phyloP scores from a whole-genome alignment of 805 yeast genomes.

The Vanderwaltozyma polyspora region DNA sequence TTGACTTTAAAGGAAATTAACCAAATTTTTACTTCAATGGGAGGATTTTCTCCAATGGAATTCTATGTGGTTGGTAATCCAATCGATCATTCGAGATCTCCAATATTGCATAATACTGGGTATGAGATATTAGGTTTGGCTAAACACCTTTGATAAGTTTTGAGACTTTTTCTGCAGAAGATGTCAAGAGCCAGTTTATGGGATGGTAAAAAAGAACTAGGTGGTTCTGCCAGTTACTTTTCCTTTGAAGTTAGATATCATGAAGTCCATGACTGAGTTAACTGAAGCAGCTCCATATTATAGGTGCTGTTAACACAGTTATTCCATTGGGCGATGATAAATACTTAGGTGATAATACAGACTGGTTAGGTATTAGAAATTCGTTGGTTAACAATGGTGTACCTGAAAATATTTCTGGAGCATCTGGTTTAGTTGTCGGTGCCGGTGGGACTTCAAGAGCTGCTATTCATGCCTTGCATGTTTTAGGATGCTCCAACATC shows the following conservation, averaged over 20 bases:
- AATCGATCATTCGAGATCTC: slow-evolving; percentile 79
- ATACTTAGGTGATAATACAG: slow-evolving; percentile 82
- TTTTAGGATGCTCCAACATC: slow-evolving; percentile 66
- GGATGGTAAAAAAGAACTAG: slow-evolving; percentile 41
- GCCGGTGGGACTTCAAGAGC: slow-evolving; percentile 98
- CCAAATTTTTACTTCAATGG: slow-evolving; percentile 43
- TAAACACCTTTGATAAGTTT: slow-evolving; percentile 50
- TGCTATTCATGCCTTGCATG: slow-evolving; percentile 74
- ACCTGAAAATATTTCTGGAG: slow-evolving; percentile 29
- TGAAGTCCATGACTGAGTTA: slow-evolving; percentile 51
- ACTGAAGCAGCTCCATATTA: slow-evolving; percentile 66
- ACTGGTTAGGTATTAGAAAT: slow-evolving; percentile 79
- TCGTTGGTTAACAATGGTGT: slow-evolving; percentile 58
- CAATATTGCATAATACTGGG: slow-evolving; percentile 72
- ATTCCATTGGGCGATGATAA: slow-evolving; percentile 39
- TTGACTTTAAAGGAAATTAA: slow-evolving; percentile 58
- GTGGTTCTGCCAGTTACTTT: slow-evolving; percentile 95
- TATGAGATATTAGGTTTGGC: slow-evolving; percentile 71
- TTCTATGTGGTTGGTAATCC: slow-evolving; percentile 77
- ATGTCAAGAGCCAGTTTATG: slow-evolving; percentile 45
- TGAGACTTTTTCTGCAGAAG: slow-evolving; percentile 54
- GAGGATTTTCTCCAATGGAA: slow-evolving; percentile 46
- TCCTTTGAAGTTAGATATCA: slow-evolving; percentile 78
- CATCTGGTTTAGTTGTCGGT: slow-evolving; percentile 74
- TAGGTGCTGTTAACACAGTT: slow-evolving; percentile 93